These are phyloP conservation scores for Globisporangium middletonii DNA, from an alignment of 352 stramenopile species.

Conservation along the genomic window DNA sequence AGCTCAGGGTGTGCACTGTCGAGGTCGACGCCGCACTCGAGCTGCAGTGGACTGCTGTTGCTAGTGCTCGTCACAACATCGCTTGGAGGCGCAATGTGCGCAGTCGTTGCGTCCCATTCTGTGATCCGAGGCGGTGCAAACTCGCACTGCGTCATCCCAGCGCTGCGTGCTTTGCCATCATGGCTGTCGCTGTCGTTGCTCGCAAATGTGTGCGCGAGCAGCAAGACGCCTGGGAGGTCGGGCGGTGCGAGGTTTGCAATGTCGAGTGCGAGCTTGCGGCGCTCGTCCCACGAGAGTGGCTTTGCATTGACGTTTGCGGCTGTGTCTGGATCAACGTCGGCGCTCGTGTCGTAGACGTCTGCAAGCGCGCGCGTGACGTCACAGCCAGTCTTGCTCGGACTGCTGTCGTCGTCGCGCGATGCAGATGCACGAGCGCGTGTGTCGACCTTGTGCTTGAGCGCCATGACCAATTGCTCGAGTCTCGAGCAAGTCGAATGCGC, in stretches of 20 bases:
- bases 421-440: too few species aligned
- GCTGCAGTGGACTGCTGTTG: constrained; percentile 22
- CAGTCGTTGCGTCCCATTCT: constrained; percentile 19
- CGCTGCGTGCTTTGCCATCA: constrained; percentile 11
- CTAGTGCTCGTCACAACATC: background rate
- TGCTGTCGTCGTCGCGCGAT: background rate
- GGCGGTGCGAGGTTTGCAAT: constrained; percentile 64
- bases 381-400: background rate
- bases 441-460: too few species aligned
- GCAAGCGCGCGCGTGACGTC: background rate
- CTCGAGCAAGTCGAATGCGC: too few species aligned
- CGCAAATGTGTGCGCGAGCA: constrained; percentile 44
- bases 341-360: background rate
- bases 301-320: background rate
- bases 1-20: constrained; percentile 47
- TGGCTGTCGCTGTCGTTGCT: constrained; percentile 3
- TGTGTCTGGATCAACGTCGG: background rate
- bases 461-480: too few species aligned
- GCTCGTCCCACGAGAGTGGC: constrained; percentile 65
- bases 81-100: constrained; percentile 1
- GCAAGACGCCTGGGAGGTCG: constrained; percentile 56
- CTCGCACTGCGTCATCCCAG: constrained; percentile 3
- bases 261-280: constrained; percentile 49
- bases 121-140: constrained; percentile 9
- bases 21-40: constrained; percentile 60